Percentiles rank a stretch among this genome's conserved stretches.
Conservation (phyloP, 345 rosid genomes). For the Gossypium longicalyx region DNA sequence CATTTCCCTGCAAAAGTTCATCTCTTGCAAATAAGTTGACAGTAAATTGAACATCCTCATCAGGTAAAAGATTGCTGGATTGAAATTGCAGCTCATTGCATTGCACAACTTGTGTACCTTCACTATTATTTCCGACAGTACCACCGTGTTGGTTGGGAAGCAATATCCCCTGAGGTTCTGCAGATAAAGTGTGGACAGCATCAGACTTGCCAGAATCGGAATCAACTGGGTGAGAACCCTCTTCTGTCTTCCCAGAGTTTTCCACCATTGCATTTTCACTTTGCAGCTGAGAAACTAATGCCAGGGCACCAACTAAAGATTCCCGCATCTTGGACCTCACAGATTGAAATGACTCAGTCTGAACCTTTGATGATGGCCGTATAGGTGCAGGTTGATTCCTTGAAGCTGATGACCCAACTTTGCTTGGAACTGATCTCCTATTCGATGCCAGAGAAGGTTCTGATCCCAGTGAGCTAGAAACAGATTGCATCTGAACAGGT, state of each 20-base stretch:
- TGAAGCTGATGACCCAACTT: conserved; percentile 32
- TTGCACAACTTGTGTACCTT: conserved; percentile 18
- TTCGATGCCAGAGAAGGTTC: conserved; percentile 35
- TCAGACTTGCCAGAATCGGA: conserved; percentile 19
- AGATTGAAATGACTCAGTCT: conserved; percentile 47
- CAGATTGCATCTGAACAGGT: conserved; percentile 32
- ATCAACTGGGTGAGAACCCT: conserved; percentile 24
- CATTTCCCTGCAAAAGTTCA: conserved; percentile 94
- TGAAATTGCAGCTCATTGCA: conserved; percentile 37
- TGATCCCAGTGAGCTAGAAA: conserved; percentile 29
- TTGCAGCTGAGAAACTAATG: conserved; percentile 47
- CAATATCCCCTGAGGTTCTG: conserved; percentile 26
- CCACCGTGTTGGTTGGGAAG: conserved; percentile 22
- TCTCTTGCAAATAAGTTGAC: conserved; percentile 70
- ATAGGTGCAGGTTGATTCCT: conserved; percentile 45
- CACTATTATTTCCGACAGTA: conserved; percentile 21
- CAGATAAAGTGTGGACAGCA: conserved; percentile 15
- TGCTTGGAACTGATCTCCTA: conserved; percentile 43
- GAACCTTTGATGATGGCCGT: conserved; percentile 36
- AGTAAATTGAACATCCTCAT: conserved; percentile 60
- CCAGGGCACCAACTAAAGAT: conserved; percentile 69
- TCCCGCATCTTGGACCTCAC: conserved; percentile 83
- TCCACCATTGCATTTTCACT: conserved; percentile 30
- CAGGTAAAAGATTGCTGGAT: conserved; percentile 37
- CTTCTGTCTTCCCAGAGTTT: conserved; percentile 24